These are phyloP conservation scores for Raphanus sativus DNA, from an alignment of 345 rosid species.

Conservation along the genomic window DNA sequence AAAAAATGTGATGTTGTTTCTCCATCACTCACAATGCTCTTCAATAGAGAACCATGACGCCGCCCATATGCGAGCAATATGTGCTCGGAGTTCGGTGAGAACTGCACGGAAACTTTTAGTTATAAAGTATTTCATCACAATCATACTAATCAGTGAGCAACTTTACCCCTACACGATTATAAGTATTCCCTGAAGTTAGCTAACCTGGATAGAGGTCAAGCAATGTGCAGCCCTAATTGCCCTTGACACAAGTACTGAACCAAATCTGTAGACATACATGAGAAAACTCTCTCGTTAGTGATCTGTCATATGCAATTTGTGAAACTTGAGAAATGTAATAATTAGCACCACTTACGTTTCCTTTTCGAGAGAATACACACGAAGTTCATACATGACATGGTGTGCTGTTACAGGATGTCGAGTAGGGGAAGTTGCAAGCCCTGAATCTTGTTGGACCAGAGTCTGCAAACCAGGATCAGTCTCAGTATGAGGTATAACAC, in stretches of 20 bases:
- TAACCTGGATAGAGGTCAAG: slow-evolving; percentile 96
- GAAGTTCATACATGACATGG: slow-evolving; percentile 95
- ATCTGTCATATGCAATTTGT: neutral
- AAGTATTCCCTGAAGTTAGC: slow-evolving; percentile 22
- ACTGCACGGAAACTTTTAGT: slow-evolving; percentile 50
- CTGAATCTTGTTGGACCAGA: slow-evolving; percentile 63
- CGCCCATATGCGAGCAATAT: slow-evolving; percentile 96
- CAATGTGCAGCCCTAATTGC: slow-evolving; percentile 96
- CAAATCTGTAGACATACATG: slow-evolving; percentile 59
- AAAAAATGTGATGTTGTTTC: slow-evolving; percentile 76
- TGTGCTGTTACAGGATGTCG: slow-evolving; percentile 92
- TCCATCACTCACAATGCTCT: slow-evolving; percentile 86
- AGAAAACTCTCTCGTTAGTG: slow-evolving; percentile 5
- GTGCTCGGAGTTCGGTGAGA: slow-evolving; percentile 96
- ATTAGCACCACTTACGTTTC: slow-evolving; percentile 60
- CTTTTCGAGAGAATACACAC: slow-evolving; percentile 91
- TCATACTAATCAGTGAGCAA: slow-evolving; percentile 1
- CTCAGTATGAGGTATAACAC: slow-evolving; percentile 78
- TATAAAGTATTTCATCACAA: neutral
- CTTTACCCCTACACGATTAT: neutral
- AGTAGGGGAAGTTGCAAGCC: slow-evolving; percentile 86
- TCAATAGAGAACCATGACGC: slow-evolving; percentile 88
- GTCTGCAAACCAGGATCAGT: slow-evolving; percentile 75
- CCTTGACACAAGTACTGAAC: slow-evolving; percentile 79
- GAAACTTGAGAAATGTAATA: neutral